Evolutionary conservation across 345 rosid genomes (phyloP).

Genomic region (Brassica incana): DNA sequence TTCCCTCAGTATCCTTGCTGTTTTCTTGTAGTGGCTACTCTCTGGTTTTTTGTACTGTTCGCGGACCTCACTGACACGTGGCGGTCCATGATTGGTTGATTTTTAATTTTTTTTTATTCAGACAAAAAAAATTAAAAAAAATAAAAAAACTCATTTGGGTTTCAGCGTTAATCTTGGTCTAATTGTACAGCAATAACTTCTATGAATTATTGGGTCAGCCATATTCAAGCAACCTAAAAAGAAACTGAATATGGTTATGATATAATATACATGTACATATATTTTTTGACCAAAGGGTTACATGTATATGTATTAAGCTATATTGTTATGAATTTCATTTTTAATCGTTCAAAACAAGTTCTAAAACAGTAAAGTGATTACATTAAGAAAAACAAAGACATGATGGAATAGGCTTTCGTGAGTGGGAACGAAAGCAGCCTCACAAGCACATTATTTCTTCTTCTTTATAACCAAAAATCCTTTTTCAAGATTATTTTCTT

Average conservation of each 20-base stretch:
- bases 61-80: no score
- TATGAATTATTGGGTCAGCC: neutral
- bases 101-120: neutral
- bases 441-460: conserved; percentile 8
- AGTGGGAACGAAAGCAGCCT: conserved; percentile 32
- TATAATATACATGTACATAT: neutral
- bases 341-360: neutral
- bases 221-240: conserved; percentile 4
- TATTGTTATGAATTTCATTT: neutral
- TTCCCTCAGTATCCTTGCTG: no score
- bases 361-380: neutral
- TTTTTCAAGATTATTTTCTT: neutral
- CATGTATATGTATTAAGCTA: neutral
- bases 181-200: neutral
- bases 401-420: conserved; percentile 16
- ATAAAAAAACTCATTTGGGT: no score
- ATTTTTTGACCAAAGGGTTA: neutral
- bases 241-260: neutral
- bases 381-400: neutral
- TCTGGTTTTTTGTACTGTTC: no score
- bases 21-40: no score
- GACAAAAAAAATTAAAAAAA: no score
- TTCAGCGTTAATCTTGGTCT: no score
- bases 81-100: no score
- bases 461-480: neutral